Evolutionary conservation across 2,329 filamentous ascomycete species (phyloP).

Genomic region (Penicillium crustosum): DNA sequence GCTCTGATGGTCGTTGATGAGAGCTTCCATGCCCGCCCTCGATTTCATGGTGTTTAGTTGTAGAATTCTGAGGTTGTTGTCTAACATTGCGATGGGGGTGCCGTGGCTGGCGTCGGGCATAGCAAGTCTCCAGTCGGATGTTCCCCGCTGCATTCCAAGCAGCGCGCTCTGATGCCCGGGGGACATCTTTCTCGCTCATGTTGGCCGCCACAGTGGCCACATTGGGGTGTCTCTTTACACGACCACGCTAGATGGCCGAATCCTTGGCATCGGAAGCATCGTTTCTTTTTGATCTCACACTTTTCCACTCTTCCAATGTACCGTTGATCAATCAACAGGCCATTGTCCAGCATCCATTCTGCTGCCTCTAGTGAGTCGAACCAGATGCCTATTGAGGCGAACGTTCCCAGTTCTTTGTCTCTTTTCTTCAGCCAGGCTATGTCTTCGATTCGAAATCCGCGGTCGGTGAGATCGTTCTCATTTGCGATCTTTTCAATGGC

Average conservation of each 20-base stretch:
- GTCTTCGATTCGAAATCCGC: not conserved
- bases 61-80: no score
- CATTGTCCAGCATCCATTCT: not conserved
- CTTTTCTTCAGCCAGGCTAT: not conserved
- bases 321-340: no score
- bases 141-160: slow-evolving; percentile 20
- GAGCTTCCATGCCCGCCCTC: no score
- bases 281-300: no score
- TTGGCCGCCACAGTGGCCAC: no score
- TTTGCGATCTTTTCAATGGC: not conserved
- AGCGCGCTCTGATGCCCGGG: not conserved
- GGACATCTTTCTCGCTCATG: slow-evolving; percentile 14
- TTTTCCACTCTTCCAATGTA: no score
- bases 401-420: slow-evolving; percentile 8
- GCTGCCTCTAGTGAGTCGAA: not conserved
- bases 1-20: no score
- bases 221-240: no score
- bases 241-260: no score
- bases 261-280: no score
- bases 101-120: slow-evolving; percentile 6
- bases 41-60: no score
- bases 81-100: no score
- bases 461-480: not conserved
- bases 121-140: slow-evolving; percentile 20
- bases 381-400: slow-evolving; percentile 3